Evolutionary conservation across 441 rosid genomes (phyloP), one percentile per base, ranked within the genome.

Genomic region (Syzygium malaccense): DNA sequence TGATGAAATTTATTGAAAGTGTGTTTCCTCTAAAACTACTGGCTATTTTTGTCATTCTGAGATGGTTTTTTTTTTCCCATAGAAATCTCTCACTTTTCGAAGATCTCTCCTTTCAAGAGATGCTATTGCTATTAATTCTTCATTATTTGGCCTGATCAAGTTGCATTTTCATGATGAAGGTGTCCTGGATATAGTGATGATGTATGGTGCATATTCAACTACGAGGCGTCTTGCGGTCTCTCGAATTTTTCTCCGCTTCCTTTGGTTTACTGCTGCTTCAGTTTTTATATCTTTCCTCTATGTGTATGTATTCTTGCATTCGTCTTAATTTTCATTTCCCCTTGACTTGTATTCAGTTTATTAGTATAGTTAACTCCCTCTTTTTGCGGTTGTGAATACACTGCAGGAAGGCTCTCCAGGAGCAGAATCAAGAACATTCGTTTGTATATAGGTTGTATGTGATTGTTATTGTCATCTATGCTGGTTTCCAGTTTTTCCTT

Each of bases 171-270:
- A 89, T 75, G 90, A 83, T 91, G 86, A 85, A 98, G 99, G 99
- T 96, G 91, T 96, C 88, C 91, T 98, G 94, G 99, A 98, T 92
- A 93, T 97, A 84, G 14, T 96, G 90, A 97, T 98, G 99, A 94
- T 98, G 99, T 96, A 95, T 94, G 99, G 99, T 41, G 99, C 99
- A 62, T 98, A 98, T 93, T 94, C 99, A 48, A 97, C 98, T 55
- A 93, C 99, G 88, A 91, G 96, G 58, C 95, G 93, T 10, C 91
- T 96, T 87, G 99, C 98, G 87, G 92, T 98, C 89, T 93, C 99
- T 89, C 96, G 99, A 88, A 94, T 98, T 89, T 94, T 94, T 93
- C 95, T 97, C 71, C 99, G 99, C 88, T 96, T 97, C 91, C 89
- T 95, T 90, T 97, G 99, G 99, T 97, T 96, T 91, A 60, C 93